phyloP scores from a whole-genome alignment of 2,329 filamentous ascomycete genomes.

The Beauveria asiatica region DNA sequence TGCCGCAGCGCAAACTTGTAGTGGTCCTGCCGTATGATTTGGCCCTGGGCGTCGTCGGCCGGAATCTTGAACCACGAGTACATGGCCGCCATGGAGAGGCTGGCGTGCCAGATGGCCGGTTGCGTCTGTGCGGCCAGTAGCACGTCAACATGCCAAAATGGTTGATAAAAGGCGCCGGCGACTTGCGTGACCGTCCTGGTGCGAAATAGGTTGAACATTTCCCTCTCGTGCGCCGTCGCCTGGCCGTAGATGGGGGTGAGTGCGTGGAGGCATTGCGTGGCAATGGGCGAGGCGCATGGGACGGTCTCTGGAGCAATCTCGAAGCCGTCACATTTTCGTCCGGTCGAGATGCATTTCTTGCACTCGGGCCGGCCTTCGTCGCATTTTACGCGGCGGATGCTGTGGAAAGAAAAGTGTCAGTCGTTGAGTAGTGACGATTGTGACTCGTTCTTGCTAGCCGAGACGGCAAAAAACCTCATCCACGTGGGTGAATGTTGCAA shows the following conservation, averaged over 20 bases:
- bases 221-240: neutral
- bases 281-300: neutral
- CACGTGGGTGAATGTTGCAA: neutral
- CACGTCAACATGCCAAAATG: conserved; percentile 11
- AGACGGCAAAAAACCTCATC: neutral
- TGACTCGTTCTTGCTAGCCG: neutral
- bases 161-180: conserved; percentile 8
- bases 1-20: conserved; percentile 8
- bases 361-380: conserved; percentile 20
- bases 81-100: conserved; percentile 9
- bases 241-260: conserved; percentile 3
- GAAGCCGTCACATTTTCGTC: conserved; percentile 16
- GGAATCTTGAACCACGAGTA: conserved; percentile 5
- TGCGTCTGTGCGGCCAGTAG: conserved; percentile 7
- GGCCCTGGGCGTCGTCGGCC: neutral
- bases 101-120: conserved; percentile 11
- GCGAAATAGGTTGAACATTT: conserved; percentile 10
- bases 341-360: conserved; percentile 16
- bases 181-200: conserved; percentile 7
- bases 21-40: neutral
- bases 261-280: neutral
- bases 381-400: conserved; percentile 21
- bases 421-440: neutral
- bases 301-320: conserved; percentile 1
- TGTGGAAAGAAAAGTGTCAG: neutral